Evolutionary conservation across 2,329 filamentous ascomycete genomes (phyloP).

Genomic region (Tympanopsis confertula): DNA sequence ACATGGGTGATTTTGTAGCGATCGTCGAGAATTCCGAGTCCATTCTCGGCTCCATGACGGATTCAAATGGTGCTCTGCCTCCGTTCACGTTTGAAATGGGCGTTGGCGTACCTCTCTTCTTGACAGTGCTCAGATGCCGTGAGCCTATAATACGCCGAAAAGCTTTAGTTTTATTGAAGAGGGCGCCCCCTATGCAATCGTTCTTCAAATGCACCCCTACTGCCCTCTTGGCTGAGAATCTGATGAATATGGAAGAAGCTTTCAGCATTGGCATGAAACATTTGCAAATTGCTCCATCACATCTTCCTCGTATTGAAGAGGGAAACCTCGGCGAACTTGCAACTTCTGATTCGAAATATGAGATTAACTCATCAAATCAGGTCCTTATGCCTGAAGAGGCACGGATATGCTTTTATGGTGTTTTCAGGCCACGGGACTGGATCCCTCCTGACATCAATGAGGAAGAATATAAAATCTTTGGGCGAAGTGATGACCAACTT

Average conservation of each 20-base stretch:
- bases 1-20: too few species aligned
- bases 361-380: background rate
- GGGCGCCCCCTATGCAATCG: background rate
- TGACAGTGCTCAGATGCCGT: background rate
- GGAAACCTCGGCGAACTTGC: background rate
- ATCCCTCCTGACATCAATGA: slow-evolving; percentile 7
- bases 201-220: background rate
- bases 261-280: background rate
- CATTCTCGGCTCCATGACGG: slow-evolving; percentile 7
- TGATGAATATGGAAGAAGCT: background rate
- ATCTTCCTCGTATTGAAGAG: background rate
- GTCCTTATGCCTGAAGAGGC: slow-evolving; percentile 11
- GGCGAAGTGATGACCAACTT: slow-evolving; percentile 4
- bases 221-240: background rate
- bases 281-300: background rate
- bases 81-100: slow-evolving; percentile 18
- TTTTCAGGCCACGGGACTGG: slow-evolving; percentile 11
- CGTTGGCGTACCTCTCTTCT: slow-evolving; percentile 1
- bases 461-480: slow-evolving; percentile 11
- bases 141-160: background rate
- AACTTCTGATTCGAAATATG: slow-evolving; percentile 1
- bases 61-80: slow-evolving; percentile 11
- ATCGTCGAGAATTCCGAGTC: too few species aligned
- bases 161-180: background rate
- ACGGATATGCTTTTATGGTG: slow-evolving; percentile 11